Evolutionary conservation across 192 early-diverging fungal genomes (phyloP).

Genomic region (Coemansia erecta): DNA sequence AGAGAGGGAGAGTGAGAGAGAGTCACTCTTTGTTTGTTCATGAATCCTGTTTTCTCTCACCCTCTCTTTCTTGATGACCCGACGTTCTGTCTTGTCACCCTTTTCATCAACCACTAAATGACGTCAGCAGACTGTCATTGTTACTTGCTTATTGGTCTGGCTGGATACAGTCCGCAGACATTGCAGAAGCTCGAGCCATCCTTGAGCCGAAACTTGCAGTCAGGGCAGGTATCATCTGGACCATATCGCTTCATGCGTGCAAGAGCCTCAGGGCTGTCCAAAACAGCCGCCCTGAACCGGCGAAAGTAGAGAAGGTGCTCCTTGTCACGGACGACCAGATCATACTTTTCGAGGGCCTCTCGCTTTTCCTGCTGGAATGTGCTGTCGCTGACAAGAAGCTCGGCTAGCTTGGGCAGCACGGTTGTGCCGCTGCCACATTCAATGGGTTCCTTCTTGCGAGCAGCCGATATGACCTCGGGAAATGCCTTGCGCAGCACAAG

Average conservation of each 20-base stretch:
- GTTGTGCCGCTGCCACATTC: slow-evolving; percentile 64
- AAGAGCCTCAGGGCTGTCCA: slow-evolving; percentile 17
- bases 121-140: not conserved
- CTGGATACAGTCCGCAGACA: slow-evolving; percentile 66
- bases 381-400: slow-evolving; percentile 14
- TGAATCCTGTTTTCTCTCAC: no score
- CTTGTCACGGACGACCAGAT: slow-evolving; percentile 59
- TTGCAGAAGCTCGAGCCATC: slow-evolving; percentile 60
- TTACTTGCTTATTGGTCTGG: slow-evolving; percentile 15
- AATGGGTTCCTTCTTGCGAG: slow-evolving; percentile 67
- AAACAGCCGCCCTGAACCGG: slow-evolving; percentile 54
- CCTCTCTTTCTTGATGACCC: no score
- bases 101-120: not conserved
- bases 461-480: slow-evolving; percentile 59
- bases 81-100: not conserved
- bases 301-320: slow-evolving; percentile 65
- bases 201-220: slow-evolving; percentile 61
- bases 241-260: slow-evolving; percentile 37
- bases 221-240: slow-evolving; percentile 58
- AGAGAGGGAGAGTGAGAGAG: slow-evolving; percentile 1
- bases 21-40: not conserved
- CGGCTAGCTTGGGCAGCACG: slow-evolving; percentile 53
- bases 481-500: slow-evolving; percentile 61
- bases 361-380: slow-evolving; percentile 26
- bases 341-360: slow-evolving; percentile 40